These are phyloP conservation scores for Erythrobasidium yunnanense DNA, from an alignment of 768 basidiomycete species.

Conservation along the genomic window DNA sequence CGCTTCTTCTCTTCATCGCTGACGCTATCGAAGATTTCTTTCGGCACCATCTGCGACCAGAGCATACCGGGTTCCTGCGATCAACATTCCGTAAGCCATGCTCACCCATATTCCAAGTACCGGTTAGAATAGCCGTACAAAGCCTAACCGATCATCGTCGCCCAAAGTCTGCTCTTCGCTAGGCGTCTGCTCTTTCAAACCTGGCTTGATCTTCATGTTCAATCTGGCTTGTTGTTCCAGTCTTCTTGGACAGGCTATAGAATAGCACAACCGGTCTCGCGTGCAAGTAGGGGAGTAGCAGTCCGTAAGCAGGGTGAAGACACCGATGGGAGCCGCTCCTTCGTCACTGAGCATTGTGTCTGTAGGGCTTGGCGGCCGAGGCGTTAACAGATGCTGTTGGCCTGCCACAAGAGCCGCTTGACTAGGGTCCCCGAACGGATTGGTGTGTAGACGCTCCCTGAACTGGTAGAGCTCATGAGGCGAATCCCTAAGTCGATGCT, in stretches of 20 bases:
- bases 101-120: background rate
- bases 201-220: slow-evolving; percentile 88
- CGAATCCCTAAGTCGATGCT: slow-evolving; percentile 85
- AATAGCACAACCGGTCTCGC: slow-evolving; percentile 86
- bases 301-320: slow-evolving; percentile 90
- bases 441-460: slow-evolving; percentile 63
- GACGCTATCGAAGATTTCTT: slow-evolving; percentile 84
- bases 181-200: slow-evolving; percentile 62
- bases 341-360: slow-evolving; percentile 33
- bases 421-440: slow-evolving; percentile 50
- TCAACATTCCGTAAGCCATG: slow-evolving; percentile 40
- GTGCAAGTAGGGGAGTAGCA: slow-evolving; percentile 98
- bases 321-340: slow-evolving; percentile 64
- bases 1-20: slow-evolving; percentile 86
- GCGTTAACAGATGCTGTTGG: slow-evolving; percentile 21
- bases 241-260: slow-evolving; percentile 86
- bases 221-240: slow-evolving; percentile 86
- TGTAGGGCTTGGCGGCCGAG: slow-evolving; percentile 29
- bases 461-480: slow-evolving; percentile 87
- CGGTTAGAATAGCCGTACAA: slow-evolving; percentile 28
- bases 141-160: slow-evolving; percentile 58
- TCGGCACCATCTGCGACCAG: slow-evolving; percentile 93
- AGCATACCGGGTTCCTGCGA: slow-evolving; percentile 63
- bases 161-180: slow-evolving; percentile 53
- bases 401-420: background rate